Percentiles rank a stretch among this genome's conserved stretches.
Conservation (phyloP, 2,329 filamentous ascomycete species). For the Dactylellina haptotyla region DNA sequence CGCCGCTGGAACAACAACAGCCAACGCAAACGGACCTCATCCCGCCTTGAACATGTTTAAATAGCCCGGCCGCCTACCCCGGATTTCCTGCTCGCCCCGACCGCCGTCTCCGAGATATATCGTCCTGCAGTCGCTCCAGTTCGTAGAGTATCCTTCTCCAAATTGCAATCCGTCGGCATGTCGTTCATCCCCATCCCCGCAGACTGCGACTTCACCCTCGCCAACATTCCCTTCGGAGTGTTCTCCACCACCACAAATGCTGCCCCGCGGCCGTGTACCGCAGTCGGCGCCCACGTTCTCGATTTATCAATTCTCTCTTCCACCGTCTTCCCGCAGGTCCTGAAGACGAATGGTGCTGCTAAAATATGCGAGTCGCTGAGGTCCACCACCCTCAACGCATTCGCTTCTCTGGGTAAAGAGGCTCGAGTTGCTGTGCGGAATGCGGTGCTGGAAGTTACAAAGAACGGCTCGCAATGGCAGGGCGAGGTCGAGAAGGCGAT, state of each 20-base stretch:
- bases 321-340: conserved; percentile 13
- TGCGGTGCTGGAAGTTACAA: conserved; percentile 37
- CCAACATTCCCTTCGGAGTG: conserved; percentile 85
- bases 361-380: conserved; percentile 62
- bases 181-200: conserved; percentile 66
- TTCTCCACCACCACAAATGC: conserved; percentile 72
- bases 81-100: conserved; percentile 1
- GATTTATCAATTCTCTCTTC: conserved; percentile 72
- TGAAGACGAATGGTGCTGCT: not conserved
- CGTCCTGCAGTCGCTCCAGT: not conserved
- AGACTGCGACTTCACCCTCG: conserved; percentile 75
- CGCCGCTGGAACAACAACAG: conserved; percentile 7
- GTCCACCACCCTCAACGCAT: conserved; percentile 74
- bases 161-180: conserved; percentile 19
- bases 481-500: conserved; percentile 65
- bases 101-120: not conserved
- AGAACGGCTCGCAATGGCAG: conserved; percentile 28
- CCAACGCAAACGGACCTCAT: conserved; percentile 14
- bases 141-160: not conserved
- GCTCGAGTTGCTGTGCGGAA: conserved; percentile 62
- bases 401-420: conserved; percentile 75
- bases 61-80: conserved; percentile 29
- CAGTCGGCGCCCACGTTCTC: conserved; percentile 77
- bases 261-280: conserved; percentile 73
- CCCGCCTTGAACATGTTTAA: conserved; percentile 30